Percentiles rank a stretch among this genome's conserved stretches.
Evolutionary conservation across 23 red algal genomes (phyloP).

Genomic region (Cyanidioschyzon merolae): DNA sequence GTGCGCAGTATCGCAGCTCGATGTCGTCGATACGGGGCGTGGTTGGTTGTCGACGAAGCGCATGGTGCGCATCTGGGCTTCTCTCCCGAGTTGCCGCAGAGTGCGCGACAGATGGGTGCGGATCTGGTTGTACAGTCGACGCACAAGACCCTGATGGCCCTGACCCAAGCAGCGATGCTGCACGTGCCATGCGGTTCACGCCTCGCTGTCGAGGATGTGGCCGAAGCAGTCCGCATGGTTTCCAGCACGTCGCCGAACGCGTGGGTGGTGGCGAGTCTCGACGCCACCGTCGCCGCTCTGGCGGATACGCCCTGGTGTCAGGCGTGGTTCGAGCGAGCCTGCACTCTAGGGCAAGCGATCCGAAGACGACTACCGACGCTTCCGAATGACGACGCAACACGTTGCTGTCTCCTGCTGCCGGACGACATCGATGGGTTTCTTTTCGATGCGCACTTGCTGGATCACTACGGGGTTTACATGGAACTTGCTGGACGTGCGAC

Average conservation of each 20-base stretch:
- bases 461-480: constrained; percentile 73
- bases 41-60: constrained; percentile 89
- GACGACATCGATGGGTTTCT: constrained; percentile 43
- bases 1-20: constrained; percentile 36
- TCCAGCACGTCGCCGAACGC: constrained; percentile 66
- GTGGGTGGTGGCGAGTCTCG: constrained; percentile 60
- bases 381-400: constrained; percentile 33
- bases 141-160: constrained; percentile 65
- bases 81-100: constrained; percentile 33
- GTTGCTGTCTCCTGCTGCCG: constrained; percentile 44
- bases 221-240: constrained; percentile 43
- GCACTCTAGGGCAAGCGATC: constrained; percentile 21
- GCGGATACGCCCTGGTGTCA: constrained; percentile 22
- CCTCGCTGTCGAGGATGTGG: constrained; percentile 15
- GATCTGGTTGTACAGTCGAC: constrained; percentile 81
- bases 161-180: constrained; percentile 83
- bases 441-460: constrained; percentile 62
- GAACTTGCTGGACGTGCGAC: constrained; percentile 55
- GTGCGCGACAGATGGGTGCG: constrained; percentile 33
- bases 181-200: constrained; percentile 44
- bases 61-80: constrained; percentile 80
- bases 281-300: constrained; percentile 50
- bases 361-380: constrained; percentile 16
- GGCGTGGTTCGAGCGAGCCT: constrained; percentile 21
- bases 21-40: constrained; percentile 20